Conservation (phyloP, 805 yeast species). For the Kazachstania taianensis region DNA sequence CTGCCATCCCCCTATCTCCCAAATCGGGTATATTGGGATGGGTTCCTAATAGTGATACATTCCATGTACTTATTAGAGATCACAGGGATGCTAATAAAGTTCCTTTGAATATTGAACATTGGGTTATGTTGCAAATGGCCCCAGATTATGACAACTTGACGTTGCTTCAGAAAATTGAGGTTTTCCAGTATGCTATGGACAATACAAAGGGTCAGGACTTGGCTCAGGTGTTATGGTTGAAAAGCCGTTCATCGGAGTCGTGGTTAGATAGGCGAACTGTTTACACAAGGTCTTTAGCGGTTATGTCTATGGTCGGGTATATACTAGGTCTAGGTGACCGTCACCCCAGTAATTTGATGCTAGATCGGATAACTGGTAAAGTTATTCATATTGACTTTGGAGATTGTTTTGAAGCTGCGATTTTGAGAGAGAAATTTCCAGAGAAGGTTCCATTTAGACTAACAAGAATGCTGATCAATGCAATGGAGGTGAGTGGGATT, state of each 20-base stretch:
- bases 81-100: slow-evolving; percentile 87
- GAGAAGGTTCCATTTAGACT: slow-evolving; percentile 95
- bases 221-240: slow-evolving; percentile 90
- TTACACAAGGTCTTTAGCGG: slow-evolving; percentile 88
- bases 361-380: slow-evolving; percentile 87
- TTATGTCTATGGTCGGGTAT: slow-evolving; percentile 97
- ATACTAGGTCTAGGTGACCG: slow-evolving; percentile 93
- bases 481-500: slow-evolving; percentile 97
- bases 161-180: slow-evolving; percentile 84
- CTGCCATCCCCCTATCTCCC: slow-evolving; percentile 92
- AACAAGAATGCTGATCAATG: slow-evolving; percentile 92
- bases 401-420: slow-evolving; percentile 97
- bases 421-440: slow-evolving; percentile 88
- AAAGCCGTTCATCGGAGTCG: slow-evolving; percentile 89
- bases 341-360: slow-evolving; percentile 93
- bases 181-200: slow-evolving; percentile 88
- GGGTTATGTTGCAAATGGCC: slow-evolving; percentile 95
- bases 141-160: slow-evolving; percentile 87
- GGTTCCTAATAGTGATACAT: slow-evolving; percentile 95
- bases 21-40: slow-evolving; percentile 93
- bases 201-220: slow-evolving; percentile 93
- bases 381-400: slow-evolving; percentile 96
- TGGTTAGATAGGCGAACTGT: slow-evolving; percentile 96
- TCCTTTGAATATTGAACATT: slow-evolving; percentile 79
- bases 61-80: slow-evolving; percentile 85